These are phyloP conservation scores for Puccinia novopanici DNA, from an alignment of 1,284 basidiomycete species.

Conservation along the genomic window DNA sequence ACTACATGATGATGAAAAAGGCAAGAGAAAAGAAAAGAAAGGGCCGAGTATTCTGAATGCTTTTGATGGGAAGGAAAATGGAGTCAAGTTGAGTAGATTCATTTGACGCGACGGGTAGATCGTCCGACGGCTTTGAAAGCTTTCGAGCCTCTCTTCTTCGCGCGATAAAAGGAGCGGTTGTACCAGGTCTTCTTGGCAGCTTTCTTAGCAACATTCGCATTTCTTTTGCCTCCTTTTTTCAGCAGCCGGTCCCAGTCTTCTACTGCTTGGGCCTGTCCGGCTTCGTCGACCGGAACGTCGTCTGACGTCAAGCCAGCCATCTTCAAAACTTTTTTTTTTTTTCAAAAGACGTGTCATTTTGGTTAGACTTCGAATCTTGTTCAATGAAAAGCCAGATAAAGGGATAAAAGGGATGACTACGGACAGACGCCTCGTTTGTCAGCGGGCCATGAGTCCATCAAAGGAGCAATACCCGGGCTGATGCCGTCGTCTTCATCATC, in stretches of 20 bases:
- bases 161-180: conserved; percentile 5
- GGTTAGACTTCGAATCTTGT: background rate
- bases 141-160: conserved; percentile 22
- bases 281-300: background rate
- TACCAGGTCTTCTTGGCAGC: conserved; percentile 14
- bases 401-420: background rate
- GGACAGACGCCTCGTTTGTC: conserved; percentile 3
- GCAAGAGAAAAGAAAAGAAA: background rate
- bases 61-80: background rate
- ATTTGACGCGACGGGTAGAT: conserved; percentile 23
- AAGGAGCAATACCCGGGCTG: background rate
- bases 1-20: background rate
- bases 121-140: conserved; percentile 6
- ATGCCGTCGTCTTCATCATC: background rate
- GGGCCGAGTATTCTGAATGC: too few relatives aligned
- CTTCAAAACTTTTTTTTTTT: background rate
- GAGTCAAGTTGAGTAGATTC: background rate
- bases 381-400: background rate
- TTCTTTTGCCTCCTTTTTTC: background rate
- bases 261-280: background rate
- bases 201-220: background rate
- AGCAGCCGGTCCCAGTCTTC: conserved; percentile 19
- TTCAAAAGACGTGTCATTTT: background rate
- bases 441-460: conserved; percentile 23
- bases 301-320: conserved; percentile 22